Base-by-base conservation (phyloP, 208 protist genomes). In the Leishmania guyanensis region DNA sequence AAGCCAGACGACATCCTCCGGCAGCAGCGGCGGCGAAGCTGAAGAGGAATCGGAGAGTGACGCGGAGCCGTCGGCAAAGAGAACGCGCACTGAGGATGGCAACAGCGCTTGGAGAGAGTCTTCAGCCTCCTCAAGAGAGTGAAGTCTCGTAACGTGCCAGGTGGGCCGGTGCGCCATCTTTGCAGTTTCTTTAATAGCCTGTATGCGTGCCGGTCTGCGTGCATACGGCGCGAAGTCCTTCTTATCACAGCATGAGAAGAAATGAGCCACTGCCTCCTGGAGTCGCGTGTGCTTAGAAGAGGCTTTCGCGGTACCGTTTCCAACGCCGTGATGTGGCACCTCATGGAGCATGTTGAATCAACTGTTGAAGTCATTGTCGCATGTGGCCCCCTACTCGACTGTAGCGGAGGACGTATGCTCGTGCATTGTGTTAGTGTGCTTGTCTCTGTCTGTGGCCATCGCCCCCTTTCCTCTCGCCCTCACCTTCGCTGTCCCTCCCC, bases 31-130 rank as follows among this genome's bases (percentile, higher is more conserved):
- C 58, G 73, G 82, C 53, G 72, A 64, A 10, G 62, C 75, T 12
- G 84, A 86, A 12, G 69, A 53, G 69, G 64, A 62, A 6, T 78
- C 69, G 36, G 72, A 66, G 46, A 69, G 51, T 6, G 68, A 74
- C 58, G 66, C 76, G 29, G 83, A 75, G 79, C 75, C 86, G 8
- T 74, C 78, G 6, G 20, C n/a, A 16, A 90, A 90, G 66, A 80
- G 78, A n/a, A 36, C 36, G 54, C 83, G 86, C 39, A 66, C 75
- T 5, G 86, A 89, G 51, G 62, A 71, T 12, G 50, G 62, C 8
- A 76, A 62, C 6, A 46, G 16, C 3, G 39, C 5, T 53, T 62
- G 33, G 62, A 3, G 12, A 6, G 16, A 51, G 46, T 51, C 39
- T 10, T 3, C 20, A 54, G 2, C 22, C 2, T 10, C 48, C 22